phyloP scores from a whole-genome alignment of 1,284 basidiomycete genomes.

The Mycocalia duriaeana region DNA sequence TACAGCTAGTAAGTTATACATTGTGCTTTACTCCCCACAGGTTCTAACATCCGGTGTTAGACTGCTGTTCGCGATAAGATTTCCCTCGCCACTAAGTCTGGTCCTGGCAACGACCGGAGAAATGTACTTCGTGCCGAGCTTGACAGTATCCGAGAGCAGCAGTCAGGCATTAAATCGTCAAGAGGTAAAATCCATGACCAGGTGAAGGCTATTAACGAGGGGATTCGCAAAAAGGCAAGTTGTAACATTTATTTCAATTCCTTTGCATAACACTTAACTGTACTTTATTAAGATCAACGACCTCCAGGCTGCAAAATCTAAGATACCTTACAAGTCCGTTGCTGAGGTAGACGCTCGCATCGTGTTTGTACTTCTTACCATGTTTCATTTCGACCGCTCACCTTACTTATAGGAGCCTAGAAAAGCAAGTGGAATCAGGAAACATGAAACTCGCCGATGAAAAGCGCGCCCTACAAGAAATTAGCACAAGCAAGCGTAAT shows the following conservation, averaged over 20 bases:
- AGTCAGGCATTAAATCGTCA: slow-evolving; percentile 76
- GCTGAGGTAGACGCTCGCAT: slow-evolving; percentile 89
- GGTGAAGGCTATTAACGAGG: slow-evolving; percentile 79
- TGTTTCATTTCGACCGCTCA: slow-evolving; percentile 1
- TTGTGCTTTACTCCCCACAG: slow-evolving; percentile 4
- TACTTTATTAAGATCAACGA: slow-evolving; percentile 69
- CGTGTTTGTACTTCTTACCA: slow-evolving; percentile 46
- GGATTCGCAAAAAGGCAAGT: slow-evolving; percentile 76
- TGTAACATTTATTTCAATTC: not conserved
- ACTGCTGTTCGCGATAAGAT: slow-evolving; percentile 79
- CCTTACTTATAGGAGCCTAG: slow-evolving; percentile 56
- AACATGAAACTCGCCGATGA: slow-evolving; percentile 92
- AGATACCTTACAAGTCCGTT: slow-evolving; percentile 80
- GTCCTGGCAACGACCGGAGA: slow-evolving; percentile 68
- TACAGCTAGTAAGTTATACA: slow-evolving; percentile 63
- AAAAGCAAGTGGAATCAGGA: slow-evolving; percentile 89
- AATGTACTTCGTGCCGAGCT: slow-evolving; percentile 78
- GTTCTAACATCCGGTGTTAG: slow-evolving; percentile 40
- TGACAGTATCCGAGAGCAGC: slow-evolving; percentile 75
- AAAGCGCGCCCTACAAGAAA: slow-evolving; percentile 90
- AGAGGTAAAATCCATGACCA: slow-evolving; percentile 80
- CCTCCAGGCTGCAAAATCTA: slow-evolving; percentile 77
- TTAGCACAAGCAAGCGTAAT: slow-evolving; percentile 66
- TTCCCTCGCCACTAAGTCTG: slow-evolving; percentile 51
- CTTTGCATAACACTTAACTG: slow-evolving; percentile 4